phyloP scores from a whole-genome alignment of 169 alveolate genomes.

The Eimeria praecox region DNA sequence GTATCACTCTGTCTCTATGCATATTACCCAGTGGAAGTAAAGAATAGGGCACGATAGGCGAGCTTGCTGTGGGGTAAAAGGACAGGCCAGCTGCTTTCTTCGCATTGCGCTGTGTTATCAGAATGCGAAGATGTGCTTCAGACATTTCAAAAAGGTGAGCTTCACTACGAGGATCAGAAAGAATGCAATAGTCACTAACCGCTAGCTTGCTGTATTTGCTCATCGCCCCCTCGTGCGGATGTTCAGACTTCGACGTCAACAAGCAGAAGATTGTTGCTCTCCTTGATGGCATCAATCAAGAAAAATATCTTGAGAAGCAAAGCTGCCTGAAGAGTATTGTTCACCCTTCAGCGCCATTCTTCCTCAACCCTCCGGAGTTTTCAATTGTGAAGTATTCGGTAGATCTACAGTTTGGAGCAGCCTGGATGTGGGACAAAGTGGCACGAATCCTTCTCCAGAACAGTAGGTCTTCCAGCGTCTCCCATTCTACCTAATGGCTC shows the following conservation, averaged over 20 bases:
- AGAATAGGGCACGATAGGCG: not conserved
- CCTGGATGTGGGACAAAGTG: conserved; percentile 67
- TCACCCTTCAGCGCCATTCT: not conserved
- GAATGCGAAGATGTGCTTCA: conserved; percentile 25
- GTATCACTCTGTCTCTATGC: not conserved
- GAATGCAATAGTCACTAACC: not conserved
- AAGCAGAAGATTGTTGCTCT: not conserved
- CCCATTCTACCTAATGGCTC: not conserved
- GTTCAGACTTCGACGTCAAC: conserved; percentile 54
- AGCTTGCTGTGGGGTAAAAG: not conserved
- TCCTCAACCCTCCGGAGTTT: conserved; percentile 36
- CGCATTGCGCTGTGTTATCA: not conserved
- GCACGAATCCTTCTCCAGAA: conserved; percentile 57
- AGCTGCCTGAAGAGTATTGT: conserved; percentile 13
- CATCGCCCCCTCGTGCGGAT: not conserved
- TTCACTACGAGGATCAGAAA: not conserved
- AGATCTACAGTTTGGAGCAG: conserved; percentile 31
- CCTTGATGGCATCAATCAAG: conserved; percentile 21
- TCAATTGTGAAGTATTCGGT: conserved; percentile 22
- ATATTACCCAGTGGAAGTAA: not conserved
- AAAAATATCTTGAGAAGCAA: not conserved
- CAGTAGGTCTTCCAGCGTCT: not conserved
- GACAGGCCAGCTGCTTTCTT: not conserved
- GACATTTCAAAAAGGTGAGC: not conserved
- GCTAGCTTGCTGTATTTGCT: not conserved